phyloP scores from a whole-genome alignment of 2,329 filamentous ascomycete genomes.

The Monosporascus sp. region DNA sequence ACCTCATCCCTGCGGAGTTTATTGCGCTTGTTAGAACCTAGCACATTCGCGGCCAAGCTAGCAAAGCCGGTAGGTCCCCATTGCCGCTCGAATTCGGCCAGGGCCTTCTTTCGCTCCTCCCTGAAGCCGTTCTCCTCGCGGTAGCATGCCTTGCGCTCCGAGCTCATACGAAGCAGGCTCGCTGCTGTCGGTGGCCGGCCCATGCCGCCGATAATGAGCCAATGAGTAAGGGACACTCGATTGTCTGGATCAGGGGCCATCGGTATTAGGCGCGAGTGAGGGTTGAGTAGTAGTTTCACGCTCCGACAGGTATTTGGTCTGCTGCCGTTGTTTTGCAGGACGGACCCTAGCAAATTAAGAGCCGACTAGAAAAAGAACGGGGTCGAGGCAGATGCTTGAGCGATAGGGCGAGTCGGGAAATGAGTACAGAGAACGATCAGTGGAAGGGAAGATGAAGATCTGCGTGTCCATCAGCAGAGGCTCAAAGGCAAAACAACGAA shows the following conservation, averaged over 20 bases:
- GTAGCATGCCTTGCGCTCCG: conserved; percentile 13
- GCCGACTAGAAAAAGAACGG: too few relatives aligned
- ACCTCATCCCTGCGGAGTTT: not conserved
- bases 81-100: conserved; percentile 8
- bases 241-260: not conserved
- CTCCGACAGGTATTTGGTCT: too few relatives aligned
- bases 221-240: conserved; percentile 6
- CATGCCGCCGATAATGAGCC: conserved; percentile 9
- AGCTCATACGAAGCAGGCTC: conserved; percentile 8
- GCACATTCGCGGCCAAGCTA: not conserved
- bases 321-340: too few relatives aligned
- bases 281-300: too few relatives aligned
- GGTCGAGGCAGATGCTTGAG: too few relatives aligned
- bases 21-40: conserved; percentile 4
- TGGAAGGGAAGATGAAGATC: too few relatives aligned
- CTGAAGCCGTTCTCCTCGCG: conserved; percentile 1
- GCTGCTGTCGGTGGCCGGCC: conserved; percentile 5
- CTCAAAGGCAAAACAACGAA: too few relatives aligned
- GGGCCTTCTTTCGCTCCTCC: conserved; percentile 3
- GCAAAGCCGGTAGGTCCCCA: conserved; percentile 6
- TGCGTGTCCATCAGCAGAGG: too few relatives aligned
- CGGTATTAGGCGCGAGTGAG: not conserved
- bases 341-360: too few relatives aligned
- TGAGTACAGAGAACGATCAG: too few relatives aligned
- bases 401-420: too few relatives aligned